These are phyloP conservation scores for Rosa chinensis DNA, from an alignment of 306 rosid genomes.

Conservation along the genomic window DNA sequence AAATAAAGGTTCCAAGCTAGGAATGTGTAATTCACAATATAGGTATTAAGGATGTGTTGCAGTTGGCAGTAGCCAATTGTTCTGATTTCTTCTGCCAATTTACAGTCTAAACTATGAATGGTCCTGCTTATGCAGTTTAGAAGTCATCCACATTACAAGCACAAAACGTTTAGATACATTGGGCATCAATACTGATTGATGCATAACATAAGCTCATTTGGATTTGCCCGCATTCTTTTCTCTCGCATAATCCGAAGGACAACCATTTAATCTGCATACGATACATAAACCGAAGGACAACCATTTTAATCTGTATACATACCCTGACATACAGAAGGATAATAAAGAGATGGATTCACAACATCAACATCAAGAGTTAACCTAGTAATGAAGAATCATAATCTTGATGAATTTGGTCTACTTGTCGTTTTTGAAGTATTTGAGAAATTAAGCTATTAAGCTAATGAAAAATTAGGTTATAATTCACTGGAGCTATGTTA, in stretches of 20 bases:
- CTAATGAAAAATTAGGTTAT: neutral
- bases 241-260: neutral
- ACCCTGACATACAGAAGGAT: too few species aligned
- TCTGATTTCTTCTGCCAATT: neutral
- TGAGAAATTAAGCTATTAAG: neutral
- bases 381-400: too few species aligned
- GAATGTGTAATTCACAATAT: neutral
- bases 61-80: neutral
- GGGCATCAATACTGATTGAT: neutral
- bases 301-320: neutral
- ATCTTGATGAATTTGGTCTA: too few species aligned
- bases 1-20: neutral
- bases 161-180: too few species aligned
- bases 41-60: neutral
- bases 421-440: too few species aligned
- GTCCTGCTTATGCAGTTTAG: too few species aligned
- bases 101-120: neutral
- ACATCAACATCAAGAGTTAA: too few species aligned
- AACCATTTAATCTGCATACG: neutral
- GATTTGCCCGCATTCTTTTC: too few species aligned
- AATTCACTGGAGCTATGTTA: neutral
- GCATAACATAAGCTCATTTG: neutral
- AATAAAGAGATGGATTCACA: too few species aligned
- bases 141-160: too few species aligned
- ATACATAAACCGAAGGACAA: neutral